Evolutionary conservation across 2,329 filamentous ascomycete genomes (phyloP).

Genomic region (Ophiocordyceps robertsii): DNA sequence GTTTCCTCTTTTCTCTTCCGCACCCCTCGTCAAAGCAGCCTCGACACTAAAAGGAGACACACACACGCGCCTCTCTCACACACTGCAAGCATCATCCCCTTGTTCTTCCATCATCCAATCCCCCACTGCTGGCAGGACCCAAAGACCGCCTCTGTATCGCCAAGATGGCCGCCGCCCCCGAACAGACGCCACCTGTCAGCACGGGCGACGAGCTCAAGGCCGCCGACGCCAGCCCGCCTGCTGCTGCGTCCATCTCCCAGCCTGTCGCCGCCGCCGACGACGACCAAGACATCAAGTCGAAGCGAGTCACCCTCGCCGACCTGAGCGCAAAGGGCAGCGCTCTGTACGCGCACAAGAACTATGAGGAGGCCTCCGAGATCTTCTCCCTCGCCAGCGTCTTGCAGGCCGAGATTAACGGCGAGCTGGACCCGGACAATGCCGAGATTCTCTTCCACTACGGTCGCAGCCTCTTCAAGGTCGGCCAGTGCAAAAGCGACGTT

Average conservation of each 20-base stretch:
- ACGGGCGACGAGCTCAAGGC: background rate
- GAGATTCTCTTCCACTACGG: constrained; percentile 93
- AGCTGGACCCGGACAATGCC: constrained; percentile 80
- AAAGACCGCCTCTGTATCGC: background rate
- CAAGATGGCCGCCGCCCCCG: background rate
- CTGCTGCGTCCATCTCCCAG: background rate
- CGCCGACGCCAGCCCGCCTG: background rate
- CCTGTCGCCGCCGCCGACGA: constrained; percentile 5
- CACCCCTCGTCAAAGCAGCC: too few species aligned
- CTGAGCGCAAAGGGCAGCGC: constrained; percentile 69
- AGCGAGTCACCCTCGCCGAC: constrained; percentile 58
- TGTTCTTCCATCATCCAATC: too few species aligned
- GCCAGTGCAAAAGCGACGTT: constrained; percentile 87
- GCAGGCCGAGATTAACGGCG: constrained; percentile 83
- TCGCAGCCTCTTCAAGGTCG: constrained; percentile 84
- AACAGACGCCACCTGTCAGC: background rate
- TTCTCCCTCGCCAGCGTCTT: constrained; percentile 83
- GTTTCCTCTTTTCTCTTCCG: too few species aligned
- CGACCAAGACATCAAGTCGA: constrained; percentile 33
- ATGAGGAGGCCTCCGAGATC: constrained; percentile 70
- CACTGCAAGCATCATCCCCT: too few species aligned
- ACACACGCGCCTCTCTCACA: background rate
- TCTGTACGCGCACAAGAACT: constrained; percentile 82
- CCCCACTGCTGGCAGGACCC: background rate
- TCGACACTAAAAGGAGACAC: too few species aligned